phyloP scores from a whole-genome alignment of 2,329 filamentous ascomycete genomes.

The Beauveria scarabaeidicola region DNA sequence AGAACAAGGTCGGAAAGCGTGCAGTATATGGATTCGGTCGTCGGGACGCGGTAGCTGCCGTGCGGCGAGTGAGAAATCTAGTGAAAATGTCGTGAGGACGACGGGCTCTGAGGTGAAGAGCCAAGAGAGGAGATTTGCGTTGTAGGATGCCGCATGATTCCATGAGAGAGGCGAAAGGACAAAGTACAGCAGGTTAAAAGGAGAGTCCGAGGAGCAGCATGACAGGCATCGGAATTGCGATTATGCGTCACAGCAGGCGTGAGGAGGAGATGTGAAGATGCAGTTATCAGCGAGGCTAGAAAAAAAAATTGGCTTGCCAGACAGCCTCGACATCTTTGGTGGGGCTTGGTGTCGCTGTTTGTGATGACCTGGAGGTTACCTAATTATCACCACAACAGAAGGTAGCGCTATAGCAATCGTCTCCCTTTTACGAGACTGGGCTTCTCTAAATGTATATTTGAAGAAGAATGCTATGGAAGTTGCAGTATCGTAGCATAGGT shows the following conservation, averaged over 20 bases:
- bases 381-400: no score
- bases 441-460: no score
- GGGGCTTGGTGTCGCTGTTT: neutral
- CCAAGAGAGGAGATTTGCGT: neutral
- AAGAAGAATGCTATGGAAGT: no score
- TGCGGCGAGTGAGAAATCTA: conserved; percentile 1
- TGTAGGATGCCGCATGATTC: conserved; percentile 5
- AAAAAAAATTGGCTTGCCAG: neutral
- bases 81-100: neutral
- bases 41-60: neutral
- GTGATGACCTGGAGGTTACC: no score
- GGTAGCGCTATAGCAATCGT: no score
- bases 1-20: neutral
- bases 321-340: neutral
- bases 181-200: neutral
- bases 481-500: neutral
- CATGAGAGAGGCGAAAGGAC: neutral
- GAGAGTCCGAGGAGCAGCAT: neutral
- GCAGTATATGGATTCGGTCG: neutral
- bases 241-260: neutral
- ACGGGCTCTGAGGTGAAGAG: neutral
- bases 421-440: no score
- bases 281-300: neutral
- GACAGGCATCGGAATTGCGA: neutral
- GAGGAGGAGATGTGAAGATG: neutral